phyloP scores from a whole-genome alignment of 306 rosid genomes.

The Vicia faba region DNA sequence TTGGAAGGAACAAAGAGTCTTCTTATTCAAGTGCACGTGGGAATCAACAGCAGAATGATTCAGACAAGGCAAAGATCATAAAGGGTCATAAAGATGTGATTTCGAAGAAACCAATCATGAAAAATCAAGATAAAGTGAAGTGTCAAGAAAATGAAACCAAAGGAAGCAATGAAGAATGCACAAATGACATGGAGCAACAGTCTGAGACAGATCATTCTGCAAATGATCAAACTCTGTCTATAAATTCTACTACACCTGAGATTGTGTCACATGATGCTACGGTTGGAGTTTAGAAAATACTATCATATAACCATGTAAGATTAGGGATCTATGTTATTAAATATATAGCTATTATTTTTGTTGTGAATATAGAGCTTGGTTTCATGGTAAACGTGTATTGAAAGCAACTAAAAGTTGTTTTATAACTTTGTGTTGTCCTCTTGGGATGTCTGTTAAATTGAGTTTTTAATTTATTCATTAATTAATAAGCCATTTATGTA shows the following conservation, averaged over 20 bases:
- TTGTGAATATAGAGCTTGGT: constrained; percentile 52
- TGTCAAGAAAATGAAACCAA: constrained; percentile 48
- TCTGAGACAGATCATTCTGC: constrained; percentile 37
- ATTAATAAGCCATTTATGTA: background rate
- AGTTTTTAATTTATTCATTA: background rate
- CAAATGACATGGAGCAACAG: constrained; percentile 35
- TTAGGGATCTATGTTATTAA: constrained; percentile 32
- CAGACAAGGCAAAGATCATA: constrained; percentile 40
- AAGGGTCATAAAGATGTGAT: constrained; percentile 51
- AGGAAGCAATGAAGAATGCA: constrained; percentile 46
- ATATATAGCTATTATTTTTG: too few species aligned
- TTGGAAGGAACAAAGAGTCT: constrained; percentile 71
- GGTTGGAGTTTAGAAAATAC: constrained; percentile 55
- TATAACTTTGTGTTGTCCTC: constrained; percentile 2
- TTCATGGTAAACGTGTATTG: constrained; percentile 32
- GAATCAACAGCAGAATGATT: constrained; percentile 50
- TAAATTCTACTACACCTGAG: constrained; percentile 46
- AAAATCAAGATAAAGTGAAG: constrained; percentile 49
- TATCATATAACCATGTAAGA: constrained; percentile 31
- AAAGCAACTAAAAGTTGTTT: constrained; percentile 32
- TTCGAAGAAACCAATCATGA: constrained; percentile 57
- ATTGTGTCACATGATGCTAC: constrained; percentile 58
- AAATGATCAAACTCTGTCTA: constrained; percentile 34
- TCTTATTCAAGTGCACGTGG: constrained; percentile 49
- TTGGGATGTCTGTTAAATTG: constrained; percentile 23